Conservation (phyloP, 164 flowering plant species). For the Piper betle region DNA sequence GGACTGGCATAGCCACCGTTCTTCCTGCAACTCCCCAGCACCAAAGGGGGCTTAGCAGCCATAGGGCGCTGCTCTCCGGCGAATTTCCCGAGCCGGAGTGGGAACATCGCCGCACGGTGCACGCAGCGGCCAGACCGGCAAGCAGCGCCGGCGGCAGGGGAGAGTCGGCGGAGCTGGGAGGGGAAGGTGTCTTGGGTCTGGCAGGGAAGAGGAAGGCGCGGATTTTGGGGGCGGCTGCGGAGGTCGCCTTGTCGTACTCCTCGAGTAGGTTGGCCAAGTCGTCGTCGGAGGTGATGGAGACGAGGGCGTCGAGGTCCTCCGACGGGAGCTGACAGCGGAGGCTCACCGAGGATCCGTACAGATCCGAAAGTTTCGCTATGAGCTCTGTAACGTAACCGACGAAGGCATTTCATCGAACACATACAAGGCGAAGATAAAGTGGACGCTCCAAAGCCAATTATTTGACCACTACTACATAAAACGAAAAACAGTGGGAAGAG, state of each 20-base stretch:
- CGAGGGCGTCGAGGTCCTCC: slow-evolving; percentile 83
- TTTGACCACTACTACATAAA: no score
- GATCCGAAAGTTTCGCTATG: slow-evolving; percentile 50
- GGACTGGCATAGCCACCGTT: slow-evolving; percentile 7
- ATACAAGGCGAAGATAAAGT: no score
- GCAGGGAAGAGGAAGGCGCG: slow-evolving; percentile 61
- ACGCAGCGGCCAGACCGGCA: slow-evolving; percentile 5
- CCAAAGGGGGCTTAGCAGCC: slow-evolving; percentile 6
- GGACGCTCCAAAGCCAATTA: no score
- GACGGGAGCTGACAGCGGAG: slow-evolving; percentile 76
- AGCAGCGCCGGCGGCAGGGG: no score
- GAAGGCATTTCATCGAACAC: no score
- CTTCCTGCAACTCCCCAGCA: slow-evolving; percentile 22
- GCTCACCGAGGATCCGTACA: slow-evolving; percentile 58
- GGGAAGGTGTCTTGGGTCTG: slow-evolving; percentile 19
- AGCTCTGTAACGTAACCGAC: slow-evolving; percentile 33
- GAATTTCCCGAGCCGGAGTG: slow-evolving; percentile 17
- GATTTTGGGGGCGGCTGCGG: slow-evolving; percentile 36
- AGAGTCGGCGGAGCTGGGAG: slow-evolving; percentile 1
- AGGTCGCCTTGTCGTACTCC: slow-evolving; percentile 53
- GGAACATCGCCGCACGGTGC: slow-evolving; percentile 14
- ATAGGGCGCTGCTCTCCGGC: slow-evolving; percentile 17
- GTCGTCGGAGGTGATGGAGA: slow-evolving; percentile 76
- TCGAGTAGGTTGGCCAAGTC: slow-evolving; percentile 76
- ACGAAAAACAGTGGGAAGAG: not conserved